A percentile compares a stretch with the other conserved stretches of the same genome.
Conservation (phyloP, 371 early-diverging fungal genomes). For the Mucor mucedo region DNA sequence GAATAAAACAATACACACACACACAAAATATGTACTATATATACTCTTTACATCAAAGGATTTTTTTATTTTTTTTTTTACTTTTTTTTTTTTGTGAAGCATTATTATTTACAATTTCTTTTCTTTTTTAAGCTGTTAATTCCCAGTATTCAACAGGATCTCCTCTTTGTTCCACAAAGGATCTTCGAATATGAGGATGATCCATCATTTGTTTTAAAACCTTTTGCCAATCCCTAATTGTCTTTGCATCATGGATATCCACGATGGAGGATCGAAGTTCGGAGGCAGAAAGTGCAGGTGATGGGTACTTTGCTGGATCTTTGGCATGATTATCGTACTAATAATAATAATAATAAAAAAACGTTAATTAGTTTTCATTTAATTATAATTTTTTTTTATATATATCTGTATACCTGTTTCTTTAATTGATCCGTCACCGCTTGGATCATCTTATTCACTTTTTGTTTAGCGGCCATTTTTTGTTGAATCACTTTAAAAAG, state of each 20-base stretch:
- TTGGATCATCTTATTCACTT: constrained; percentile 16
- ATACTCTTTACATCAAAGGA: not conserved
- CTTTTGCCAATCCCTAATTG: constrained; percentile 22
- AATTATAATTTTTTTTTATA: not conserved
- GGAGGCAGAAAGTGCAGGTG: constrained; percentile 15
- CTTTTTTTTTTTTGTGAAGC: not conserved
- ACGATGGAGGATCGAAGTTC: constrained; percentile 13
- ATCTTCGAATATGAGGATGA: constrained; percentile 21
- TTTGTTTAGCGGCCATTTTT: constrained; percentile 7
- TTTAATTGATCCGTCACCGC: constrained; percentile 4
- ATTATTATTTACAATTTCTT: constrained; percentile 9
- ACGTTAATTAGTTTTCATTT: too few relatives aligned
- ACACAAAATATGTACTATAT: not conserved
- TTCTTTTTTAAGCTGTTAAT: constrained; percentile 11
- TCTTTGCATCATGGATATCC: constrained; percentile 16
- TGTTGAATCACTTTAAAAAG: not conserved
- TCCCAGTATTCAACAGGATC: constrained; percentile 33
- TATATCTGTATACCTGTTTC: constrained; percentile 15
- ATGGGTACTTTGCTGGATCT: constrained; percentile 3
- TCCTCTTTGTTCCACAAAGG: constrained; percentile 23
- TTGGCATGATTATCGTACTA: constrained; percentile 22
- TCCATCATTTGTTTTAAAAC: constrained; percentile 13
- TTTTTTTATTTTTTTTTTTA: not conserved
- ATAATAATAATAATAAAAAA: too few relatives aligned
- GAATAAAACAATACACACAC: not conserved